Evolutionary conservation across 164 flowering plant genomes (phyloP), one percentile per base, ranked within the genome.

Genomic region (Macadamia integrifolia): DNA sequence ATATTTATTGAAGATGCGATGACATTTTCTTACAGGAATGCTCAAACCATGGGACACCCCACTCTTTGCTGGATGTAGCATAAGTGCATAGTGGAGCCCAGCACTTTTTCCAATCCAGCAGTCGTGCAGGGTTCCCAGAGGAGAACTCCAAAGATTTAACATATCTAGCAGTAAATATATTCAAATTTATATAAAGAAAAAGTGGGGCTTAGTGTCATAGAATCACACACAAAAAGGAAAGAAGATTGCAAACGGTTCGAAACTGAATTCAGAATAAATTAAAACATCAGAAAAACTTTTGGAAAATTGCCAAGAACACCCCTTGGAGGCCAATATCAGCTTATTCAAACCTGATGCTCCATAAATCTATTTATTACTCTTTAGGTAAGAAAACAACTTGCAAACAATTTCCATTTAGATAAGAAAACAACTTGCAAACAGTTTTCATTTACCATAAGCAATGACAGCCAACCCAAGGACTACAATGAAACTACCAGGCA

Each of bases 231-330:
- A 10, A n/a, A 23, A 58, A 17, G 15, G 30, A 59, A 57, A 4
- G n/a, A 10, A 31, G 3, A 9, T 40, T 32, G 17, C 6, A 50
- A 53, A 68, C 35, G 14, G 35, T 29, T 32, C 29, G 9, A 61
- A 13, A 31, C 15, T n/a, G 5, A 57, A 12, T 18, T 68, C 52
- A 43, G 59, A 46, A 46, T 46, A 46, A 46, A 46, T 46, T 8
- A 11, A 9, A 46, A 46, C 13, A 46, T 1, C 7, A 46, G 6
- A 46, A 46, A 2, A 46, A 3, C 50, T 8, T 46, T 46, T 46
- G 9, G 50, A 9, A 68, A 68, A 68, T 40, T 29, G 49, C 43
- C 53, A 60, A 6, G 31, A 68, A 11, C 31, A 11, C 30, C 64
- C 44, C 58, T 46, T 60, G 42, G 17, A 18, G 17, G 30, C 3